Evolutionary conservation across 2,329 filamentous ascomycete genomes (phyloP), one percentile per base, ranked within the genome.

Genomic region (Nemania sp.): DNA sequence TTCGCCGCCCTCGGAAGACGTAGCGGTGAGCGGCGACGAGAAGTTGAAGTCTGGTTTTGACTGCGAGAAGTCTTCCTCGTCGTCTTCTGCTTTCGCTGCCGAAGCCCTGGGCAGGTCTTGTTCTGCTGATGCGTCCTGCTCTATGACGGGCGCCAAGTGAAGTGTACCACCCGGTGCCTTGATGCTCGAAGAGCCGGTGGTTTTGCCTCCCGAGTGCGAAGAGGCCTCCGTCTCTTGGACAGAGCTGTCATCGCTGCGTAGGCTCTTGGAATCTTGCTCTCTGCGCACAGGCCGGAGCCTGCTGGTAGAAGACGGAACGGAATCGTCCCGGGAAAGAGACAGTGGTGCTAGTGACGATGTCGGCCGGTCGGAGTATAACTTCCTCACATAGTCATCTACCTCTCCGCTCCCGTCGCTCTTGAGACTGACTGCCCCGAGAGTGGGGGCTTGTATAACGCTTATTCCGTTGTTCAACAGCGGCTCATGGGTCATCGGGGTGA

Each of bases 41-140:
- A 71, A 70, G 2, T 60, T 61, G 58, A 69, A 69, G 60, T 70
- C 69, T 2, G 60, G 67, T 40, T 68, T 71, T 10, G 69, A 69
- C 45, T 70, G 68, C 12, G 68, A 65, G 54, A 68, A 69, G n/a
- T 42, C 40, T 15, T 57, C 56, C 47, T 1, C n/a, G n/a, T n/a
- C n/a, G n/a, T n/a, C 39, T 54, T 54, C 48, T 15, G 39, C 2
- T 35, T 63, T 42, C 17, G 48, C 21, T 37, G 47, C 18, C 15
- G 56, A 18, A 32, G 37, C 45, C 9, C 42, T 59, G 17, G 40
- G 42, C 12, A 42, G 35, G 18, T 29, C 25, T 39, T 35, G 34
- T 46, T 51, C 52, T 10, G 40, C 37, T 2, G 54, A 42, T 15
- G 48, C 50, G 13, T 61, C 57, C 13, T 56, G 47, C 39, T 53